Evolutionary conservation across 73 alveolate genomes (phyloP).

Genomic region (Stentor coeruleus): DNA sequence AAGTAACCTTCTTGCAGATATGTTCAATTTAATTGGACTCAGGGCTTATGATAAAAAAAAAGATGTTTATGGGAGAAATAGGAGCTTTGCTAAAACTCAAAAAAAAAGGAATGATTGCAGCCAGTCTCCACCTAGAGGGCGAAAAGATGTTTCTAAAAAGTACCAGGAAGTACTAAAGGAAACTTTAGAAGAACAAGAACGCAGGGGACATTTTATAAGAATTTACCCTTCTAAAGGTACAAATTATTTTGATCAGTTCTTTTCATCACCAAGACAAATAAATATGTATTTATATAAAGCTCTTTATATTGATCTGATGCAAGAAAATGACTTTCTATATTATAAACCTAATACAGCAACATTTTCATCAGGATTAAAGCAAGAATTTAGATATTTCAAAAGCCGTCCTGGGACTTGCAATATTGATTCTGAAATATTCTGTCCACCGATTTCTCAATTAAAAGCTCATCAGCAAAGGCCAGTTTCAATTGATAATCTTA

Average conservation of each 20-base stretch:
- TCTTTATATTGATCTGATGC: conserved; percentile 42
- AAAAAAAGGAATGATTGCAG: background rate
- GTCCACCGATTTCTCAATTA: background rate
- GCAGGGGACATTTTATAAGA: conserved; percentile 40
- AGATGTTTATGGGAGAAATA: conserved; percentile 47
- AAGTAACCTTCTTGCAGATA: conserved; percentile 60
- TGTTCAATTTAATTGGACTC: conserved; percentile 72
- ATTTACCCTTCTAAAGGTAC: conserved; percentile 43
- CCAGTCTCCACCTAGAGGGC: background rate
- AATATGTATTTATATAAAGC: conserved; percentile 38
- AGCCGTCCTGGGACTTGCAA: background rate
- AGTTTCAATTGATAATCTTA: background rate
- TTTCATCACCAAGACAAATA: conserved; percentile 26
- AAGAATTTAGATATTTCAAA: background rate
- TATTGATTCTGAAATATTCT: background rate
- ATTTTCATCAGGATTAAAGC: too few species aligned
- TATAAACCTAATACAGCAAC: too few species aligned
- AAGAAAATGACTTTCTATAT: background rate
- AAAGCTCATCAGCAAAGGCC: background rate
- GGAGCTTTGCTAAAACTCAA: conserved; percentile 34
- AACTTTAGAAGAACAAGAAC: conserved; percentile 30
- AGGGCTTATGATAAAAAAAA: conserved; percentile 52
- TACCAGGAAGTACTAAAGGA: conserved; percentile 39
- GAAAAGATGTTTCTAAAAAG: conserved; percentile 20
- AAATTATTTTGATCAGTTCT: conserved; percentile 40